These are phyloP conservation scores for Mycena venus DNA, from an alignment of 768 basidiomycete genomes.

Conservation along the genomic window DNA sequence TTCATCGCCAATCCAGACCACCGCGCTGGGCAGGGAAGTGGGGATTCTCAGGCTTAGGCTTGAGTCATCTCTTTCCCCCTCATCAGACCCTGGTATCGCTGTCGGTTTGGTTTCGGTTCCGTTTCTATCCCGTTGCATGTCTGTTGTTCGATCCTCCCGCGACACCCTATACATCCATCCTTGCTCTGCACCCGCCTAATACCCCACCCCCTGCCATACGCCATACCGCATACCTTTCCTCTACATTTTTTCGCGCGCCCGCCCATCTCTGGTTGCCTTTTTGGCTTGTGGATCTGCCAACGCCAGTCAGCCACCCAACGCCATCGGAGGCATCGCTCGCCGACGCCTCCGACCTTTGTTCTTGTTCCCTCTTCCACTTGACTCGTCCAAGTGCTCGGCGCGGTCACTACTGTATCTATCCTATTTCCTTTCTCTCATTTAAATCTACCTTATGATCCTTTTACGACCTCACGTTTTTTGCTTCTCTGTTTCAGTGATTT, in stretches of 20 bases:
- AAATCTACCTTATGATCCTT: constrained; percentile 22
- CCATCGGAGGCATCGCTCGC: constrained; percentile 25
- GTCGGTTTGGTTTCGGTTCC: not conserved
- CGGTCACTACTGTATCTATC: constrained; percentile 17
- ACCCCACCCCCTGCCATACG: not conserved
- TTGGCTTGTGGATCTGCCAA: constrained; percentile 12
- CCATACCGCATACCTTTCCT: not conserved
- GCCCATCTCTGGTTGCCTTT: constrained; percentile 17
- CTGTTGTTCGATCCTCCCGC: not conserved
- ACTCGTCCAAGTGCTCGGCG: constrained; percentile 34
- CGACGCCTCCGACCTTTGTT: constrained; percentile 19
- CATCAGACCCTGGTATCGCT: not conserved
- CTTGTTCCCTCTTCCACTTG: not conserved
- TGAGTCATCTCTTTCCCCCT: too few species aligned
- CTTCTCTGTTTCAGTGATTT: not conserved
- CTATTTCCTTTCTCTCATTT: not conserved
- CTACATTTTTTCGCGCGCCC: not conserved
- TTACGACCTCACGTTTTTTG: constrained; percentile 19
- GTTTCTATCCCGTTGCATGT: constrained; percentile 14
- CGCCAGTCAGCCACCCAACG: too few species aligned
- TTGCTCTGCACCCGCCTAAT: constrained; percentile 2
- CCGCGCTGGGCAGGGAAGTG: constrained; percentile 31
- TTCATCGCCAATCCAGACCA: constrained; percentile 83
- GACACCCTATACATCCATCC: not conserved
- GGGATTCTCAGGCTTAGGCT: not conserved